A percentile compares a stretch with the other conserved stretches of the same genome.
Conservation (phyloP, 495 filamentous ascomycete species). For the Eremomyces bilateralis region DNA sequence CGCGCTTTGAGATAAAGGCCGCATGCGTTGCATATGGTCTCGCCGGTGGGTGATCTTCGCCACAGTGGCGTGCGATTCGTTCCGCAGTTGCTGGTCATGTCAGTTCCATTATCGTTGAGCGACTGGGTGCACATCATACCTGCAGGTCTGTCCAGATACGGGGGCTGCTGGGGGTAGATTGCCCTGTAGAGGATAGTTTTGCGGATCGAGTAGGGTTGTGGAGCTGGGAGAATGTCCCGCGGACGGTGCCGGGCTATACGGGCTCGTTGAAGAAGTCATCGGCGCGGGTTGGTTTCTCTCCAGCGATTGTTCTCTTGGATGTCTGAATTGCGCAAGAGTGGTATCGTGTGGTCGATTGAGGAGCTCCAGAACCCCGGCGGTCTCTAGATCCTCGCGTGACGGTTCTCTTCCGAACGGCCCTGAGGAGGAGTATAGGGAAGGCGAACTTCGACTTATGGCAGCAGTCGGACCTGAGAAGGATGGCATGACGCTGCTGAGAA, state of each 20-base stretch:
- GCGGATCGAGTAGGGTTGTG: background rate
- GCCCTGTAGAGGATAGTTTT: background rate
- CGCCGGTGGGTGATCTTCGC: slow-evolving; percentile 78
- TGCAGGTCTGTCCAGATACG: slow-evolving; percentile 10
- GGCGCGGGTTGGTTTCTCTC: background rate
- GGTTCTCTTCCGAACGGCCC: too few relatives aligned
- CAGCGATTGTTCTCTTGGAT: background rate
- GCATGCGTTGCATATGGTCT: slow-evolving; percentile 95
- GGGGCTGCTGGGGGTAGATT: slow-evolving; percentile 7
- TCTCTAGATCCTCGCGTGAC: background rate
- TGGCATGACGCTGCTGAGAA: too few relatives aligned
- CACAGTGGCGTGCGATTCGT: slow-evolving; percentile 88
- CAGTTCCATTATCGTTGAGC: background rate
- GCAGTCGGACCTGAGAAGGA: too few relatives aligned
- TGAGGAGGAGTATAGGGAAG: too few relatives aligned
- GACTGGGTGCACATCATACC: slow-evolving; percentile 6
- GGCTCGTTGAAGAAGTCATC: background rate
- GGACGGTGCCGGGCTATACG: background rate
- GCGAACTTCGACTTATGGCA: too few relatives aligned
- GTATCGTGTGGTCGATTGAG: background rate
- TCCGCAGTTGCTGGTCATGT: slow-evolving; percentile 56
- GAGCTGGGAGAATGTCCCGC: background rate
- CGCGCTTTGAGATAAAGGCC: slow-evolving; percentile 86
- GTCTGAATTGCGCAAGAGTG: background rate
- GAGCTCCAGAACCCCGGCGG: background rate